Percentiles rank a stretch among this genome's conserved stretches.
Conservation (phyloP, 805 yeast species). For the Pichia cabralensis region DNA sequence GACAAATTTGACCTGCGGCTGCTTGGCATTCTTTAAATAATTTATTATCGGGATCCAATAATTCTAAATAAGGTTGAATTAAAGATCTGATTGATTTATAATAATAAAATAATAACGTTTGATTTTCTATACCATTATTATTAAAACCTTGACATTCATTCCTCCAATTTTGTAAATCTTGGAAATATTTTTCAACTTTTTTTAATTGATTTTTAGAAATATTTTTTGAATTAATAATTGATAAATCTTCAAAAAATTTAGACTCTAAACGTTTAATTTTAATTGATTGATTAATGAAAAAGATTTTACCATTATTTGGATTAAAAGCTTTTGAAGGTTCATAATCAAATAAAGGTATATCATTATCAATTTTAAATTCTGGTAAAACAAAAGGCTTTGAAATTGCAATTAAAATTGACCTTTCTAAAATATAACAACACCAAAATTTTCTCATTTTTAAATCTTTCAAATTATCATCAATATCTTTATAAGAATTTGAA, state of each 20-base stretch:
- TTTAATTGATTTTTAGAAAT: conserved; percentile 32
- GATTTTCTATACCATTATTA: conserved; percentile 41
- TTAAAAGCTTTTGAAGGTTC: conserved; percentile 32
- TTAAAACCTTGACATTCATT: conserved; percentile 38
- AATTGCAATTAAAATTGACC: conserved; percentile 52
- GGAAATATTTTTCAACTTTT: conserved; percentile 40
- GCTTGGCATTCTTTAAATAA: conserved; percentile 59
- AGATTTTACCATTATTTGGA: conserved; percentile 22
- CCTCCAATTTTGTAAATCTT: conserved; percentile 49
- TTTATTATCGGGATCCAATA: conserved; percentile 49
- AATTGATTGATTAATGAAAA: conserved; percentile 48
- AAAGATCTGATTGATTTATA: conserved; percentile 49
- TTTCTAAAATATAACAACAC: conserved; percentile 54
- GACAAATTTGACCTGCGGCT: conserved; percentile 64
- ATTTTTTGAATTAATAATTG: conserved; percentile 25
- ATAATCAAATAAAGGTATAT: conserved; percentile 41
- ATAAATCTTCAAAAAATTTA: conserved; percentile 42
- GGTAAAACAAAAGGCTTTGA: conserved; percentile 46
- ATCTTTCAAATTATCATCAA: conserved; percentile 21
- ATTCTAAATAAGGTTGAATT: conserved; percentile 55
- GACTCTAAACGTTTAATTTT: conserved; percentile 51
- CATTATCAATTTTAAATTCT: conserved; percentile 38
- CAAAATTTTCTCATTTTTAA: conserved; percentile 48
- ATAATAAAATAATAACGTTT: conserved; percentile 48
- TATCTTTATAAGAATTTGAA: conserved; percentile 25